These are phyloP conservation scores for Cystobasidium tubakii DNA, from an alignment of 768 basidiomycete species.

Conservation along the genomic window DNA sequence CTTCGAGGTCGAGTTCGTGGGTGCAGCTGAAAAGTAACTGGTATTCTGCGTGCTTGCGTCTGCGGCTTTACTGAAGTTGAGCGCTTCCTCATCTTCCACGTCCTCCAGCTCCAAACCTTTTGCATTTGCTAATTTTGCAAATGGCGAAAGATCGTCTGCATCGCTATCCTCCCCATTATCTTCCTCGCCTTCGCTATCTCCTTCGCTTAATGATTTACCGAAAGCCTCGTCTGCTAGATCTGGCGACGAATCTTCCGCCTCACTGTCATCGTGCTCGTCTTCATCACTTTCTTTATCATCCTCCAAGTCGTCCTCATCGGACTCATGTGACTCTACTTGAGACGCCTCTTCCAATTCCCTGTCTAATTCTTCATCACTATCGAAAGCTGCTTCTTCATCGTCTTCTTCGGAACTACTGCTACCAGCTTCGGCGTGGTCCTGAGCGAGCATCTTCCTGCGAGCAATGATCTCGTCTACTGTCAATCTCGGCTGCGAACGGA, in stretches of 20 bases:
- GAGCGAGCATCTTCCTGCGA: conserved; percentile 3
- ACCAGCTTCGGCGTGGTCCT: neutral
- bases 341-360: conserved; percentile 36
- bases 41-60: conserved; percentile 47
- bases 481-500: neutral
- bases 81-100: conserved; percentile 40
- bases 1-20: conserved; percentile 37
- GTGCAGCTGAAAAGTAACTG: conserved; percentile 47
- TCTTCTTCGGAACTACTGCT: conserved; percentile 28
- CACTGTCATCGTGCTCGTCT: conserved; percentile 36
- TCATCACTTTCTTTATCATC: conserved; percentile 39
- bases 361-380: conserved; percentile 47
- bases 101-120: conserved; percentile 39
- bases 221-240: conserved; percentile 52
- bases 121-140: conserved; percentile 36
- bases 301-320: conserved; percentile 4
- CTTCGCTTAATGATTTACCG: conserved; percentile 44
- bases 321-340: conserved; percentile 1
- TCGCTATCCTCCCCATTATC: conserved; percentile 44
- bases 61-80: conserved; percentile 44
- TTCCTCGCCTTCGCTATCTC: conserved; percentile 39
- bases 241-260: conserved; percentile 37
- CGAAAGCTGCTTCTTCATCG: conserved; percentile 46
- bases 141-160: conserved; percentile 46
- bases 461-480: conserved; percentile 34